These are phyloP conservation scores for Chaetomiaceae sp. DNA, from an alignment of 2,329 filamentous ascomycete species.

Conservation along the genomic window DNA sequence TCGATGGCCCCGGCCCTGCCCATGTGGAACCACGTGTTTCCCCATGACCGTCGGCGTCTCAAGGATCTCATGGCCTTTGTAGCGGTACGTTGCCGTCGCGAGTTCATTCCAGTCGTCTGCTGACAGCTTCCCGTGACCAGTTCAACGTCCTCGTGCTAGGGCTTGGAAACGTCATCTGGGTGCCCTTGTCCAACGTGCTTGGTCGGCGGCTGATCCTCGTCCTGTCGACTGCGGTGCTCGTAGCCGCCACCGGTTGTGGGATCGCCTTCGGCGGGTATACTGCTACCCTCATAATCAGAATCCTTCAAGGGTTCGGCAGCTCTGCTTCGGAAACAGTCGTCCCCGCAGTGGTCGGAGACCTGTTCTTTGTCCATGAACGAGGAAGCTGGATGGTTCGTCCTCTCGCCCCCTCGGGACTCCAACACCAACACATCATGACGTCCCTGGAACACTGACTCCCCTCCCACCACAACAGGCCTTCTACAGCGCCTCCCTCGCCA, in stretches of 20 bases:
- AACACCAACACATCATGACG: too few species aligned
- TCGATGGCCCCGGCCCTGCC: slow-evolving; percentile 32
- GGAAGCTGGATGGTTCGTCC: slow-evolving; percentile 32
- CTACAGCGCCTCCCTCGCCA: slow-evolving; percentile 32
- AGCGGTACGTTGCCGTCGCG: slow-evolving; percentile 24
- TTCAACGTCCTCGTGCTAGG: slow-evolving; percentile 33
- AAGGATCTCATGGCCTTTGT: slow-evolving; percentile 30
- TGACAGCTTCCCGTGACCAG: slow-evolving; percentile 23
- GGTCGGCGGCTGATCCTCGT: slow-evolving; percentile 33
- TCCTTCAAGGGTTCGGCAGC: slow-evolving; percentile 33
- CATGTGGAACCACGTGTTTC: slow-evolving; percentile 31
- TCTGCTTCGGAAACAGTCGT: slow-evolving; percentile 33
- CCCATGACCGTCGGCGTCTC: slow-evolving; percentile 22
- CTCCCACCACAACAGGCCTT: slow-evolving; percentile 26
- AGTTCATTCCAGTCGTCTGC: background rate
- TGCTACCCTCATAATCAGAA: slow-evolving; percentile 28
- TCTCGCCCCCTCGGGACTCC: background rate
- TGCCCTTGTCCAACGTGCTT: slow-evolving; percentile 34
- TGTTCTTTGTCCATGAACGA: slow-evolving; percentile 35
- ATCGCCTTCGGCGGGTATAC: slow-evolving; percentile 18
- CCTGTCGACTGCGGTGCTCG: slow-evolving; percentile 23
- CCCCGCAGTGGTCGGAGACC: slow-evolving; percentile 33
- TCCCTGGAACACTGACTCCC: background rate
- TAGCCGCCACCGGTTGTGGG: slow-evolving; percentile 26
- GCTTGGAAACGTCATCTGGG: slow-evolving; percentile 33